Evolutionary conservation across 495 filamentous ascomycete species (phyloP), one percentile per base, ranked within the genome.

Genomic region (Tricharina praecox): DNA sequence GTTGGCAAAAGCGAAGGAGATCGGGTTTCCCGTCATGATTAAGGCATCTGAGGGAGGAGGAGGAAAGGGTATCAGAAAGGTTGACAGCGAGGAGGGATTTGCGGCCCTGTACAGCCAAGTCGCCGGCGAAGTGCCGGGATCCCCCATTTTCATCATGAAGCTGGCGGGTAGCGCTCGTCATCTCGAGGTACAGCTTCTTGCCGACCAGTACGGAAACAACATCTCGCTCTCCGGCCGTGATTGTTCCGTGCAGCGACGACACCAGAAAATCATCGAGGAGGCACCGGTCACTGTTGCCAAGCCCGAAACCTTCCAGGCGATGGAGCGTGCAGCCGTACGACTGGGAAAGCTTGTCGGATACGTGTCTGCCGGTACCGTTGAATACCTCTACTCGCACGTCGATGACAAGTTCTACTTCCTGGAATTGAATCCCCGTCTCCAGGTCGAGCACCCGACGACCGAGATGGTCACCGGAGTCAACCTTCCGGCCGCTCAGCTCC

Each of bases 91-190:
- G 60, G 82, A 87, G 45, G 75, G 81, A 34, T 99, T 99, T 60
- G 68, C 74, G 51, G 66, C 68, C 52, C 68, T 95, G 37, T 99
- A 96, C 70, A 86, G 87, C 56, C 92, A 90, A 23, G 90, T 92
- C 23, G 85, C 88, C 1, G 90, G 78, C 65, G 90, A 99, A 70
- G 94, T 99, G 54, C 90, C 90, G n/a, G 90, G 90, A 33, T 96
- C 92, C 21, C 90, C 90, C 23, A 99, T 99, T 61, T 99, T 99
- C 70, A 86, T 99, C 67, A 99, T 99, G 90, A 95, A 99, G 74
- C 73, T 99, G 50, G 90, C 90, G 20, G 90, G 93, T 43, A 92
- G 88, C 63, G 90, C 90, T 35, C 71, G 90, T 41, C 90, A 99
- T 73, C 70, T 99, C 69, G 90, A 99, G 66, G 90, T 99, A 34